Percentiles rank a stretch among this genome's conserved stretches.
Conservation (phyloP, 2,329 filamentous ascomycete species). For the Myriangium duriaei region DNA sequence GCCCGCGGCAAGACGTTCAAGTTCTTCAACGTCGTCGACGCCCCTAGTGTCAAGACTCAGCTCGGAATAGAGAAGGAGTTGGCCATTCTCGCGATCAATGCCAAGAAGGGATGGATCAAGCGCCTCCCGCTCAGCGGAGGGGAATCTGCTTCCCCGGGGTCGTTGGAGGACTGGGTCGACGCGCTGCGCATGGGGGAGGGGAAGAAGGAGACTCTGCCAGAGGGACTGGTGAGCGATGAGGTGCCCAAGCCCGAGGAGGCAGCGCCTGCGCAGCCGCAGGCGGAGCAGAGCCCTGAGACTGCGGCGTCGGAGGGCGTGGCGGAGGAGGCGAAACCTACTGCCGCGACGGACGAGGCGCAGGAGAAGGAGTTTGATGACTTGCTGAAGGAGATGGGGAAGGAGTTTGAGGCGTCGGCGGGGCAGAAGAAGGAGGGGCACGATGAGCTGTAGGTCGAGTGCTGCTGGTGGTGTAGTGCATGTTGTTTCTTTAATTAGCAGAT, state of each 20-base stretch:
- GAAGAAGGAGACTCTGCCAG: slow-evolving; percentile 56
- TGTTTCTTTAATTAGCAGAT: too few relatives aligned
- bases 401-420: slow-evolving; percentile 2
- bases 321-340: slow-evolving; percentile 11
- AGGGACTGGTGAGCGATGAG: slow-evolving; percentile 27
- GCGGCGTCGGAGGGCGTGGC: background rate
- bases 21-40: slow-evolving; percentile 53
- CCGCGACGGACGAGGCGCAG: slow-evolving; percentile 18
- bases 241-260: slow-evolving; percentile 16
- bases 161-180: slow-evolving; percentile 78
- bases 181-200: slow-evolving; percentile 82
- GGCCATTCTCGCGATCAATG: slow-evolving; percentile 72
- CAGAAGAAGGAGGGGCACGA: slow-evolving; percentile 17
- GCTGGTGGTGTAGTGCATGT: too few relatives aligned
- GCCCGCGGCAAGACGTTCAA: slow-evolving; percentile 63
- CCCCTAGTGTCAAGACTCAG: slow-evolving; percentile 39
- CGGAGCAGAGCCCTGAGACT: background rate
- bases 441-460: slow-evolving; percentile 19
- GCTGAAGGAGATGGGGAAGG: slow-evolving; percentile 16
- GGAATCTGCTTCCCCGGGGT: slow-evolving; percentile 38
- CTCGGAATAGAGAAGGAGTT: slow-evolving; percentile 51
- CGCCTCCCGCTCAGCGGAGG: slow-evolving; percentile 45
- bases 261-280: slow-evolving; percentile 2
- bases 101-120: slow-evolving; percentile 76
- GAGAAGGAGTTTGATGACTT: slow-evolving; percentile 25